Evolutionary conservation across 345 rosid genomes (phyloP).

Genomic region (Microcos paniculata): DNA sequence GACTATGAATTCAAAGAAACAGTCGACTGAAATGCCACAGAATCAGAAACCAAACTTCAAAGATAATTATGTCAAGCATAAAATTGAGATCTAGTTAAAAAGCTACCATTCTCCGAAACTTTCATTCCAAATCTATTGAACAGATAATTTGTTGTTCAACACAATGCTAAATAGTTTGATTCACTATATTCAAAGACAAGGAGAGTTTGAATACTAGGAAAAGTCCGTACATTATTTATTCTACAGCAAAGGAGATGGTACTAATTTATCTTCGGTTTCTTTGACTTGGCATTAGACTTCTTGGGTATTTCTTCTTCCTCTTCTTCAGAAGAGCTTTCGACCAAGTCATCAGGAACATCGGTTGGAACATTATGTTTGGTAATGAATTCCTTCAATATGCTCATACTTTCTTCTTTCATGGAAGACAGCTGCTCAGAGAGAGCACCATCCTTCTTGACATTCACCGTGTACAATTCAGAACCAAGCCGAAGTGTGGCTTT

Average conservation of each 20-base stretch:
- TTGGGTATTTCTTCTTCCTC: conserved; percentile 41
- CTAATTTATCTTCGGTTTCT: conserved; percentile 68
- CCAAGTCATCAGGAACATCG: conserved; percentile 71
- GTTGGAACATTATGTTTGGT: conserved; percentile 75
- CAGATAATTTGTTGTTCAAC: background rate
- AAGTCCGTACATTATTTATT: background rate
- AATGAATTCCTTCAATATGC: conserved; percentile 70
- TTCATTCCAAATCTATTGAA: conserved; percentile 6
- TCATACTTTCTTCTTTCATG: conserved; percentile 81
- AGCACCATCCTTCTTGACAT: conserved; percentile 37
- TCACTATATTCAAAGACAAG: background rate
- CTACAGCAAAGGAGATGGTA: background rate
- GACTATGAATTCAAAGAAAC: background rate
- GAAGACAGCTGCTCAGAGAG: conserved; percentile 67
- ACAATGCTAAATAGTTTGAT: background rate
- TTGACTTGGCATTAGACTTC: conserved; percentile 43
- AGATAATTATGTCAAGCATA: background rate
- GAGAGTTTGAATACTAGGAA: background rate
- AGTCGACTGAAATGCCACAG: background rate
- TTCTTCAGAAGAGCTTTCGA: conserved; percentile 55
- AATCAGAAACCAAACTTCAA: background rate
- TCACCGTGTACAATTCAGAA: conserved; percentile 53
- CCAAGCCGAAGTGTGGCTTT: conserved; percentile 61
- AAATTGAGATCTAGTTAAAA: background rate
- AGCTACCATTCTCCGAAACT: background rate